Evolutionary conservation across 352 stramenopile species (phyloP), one percentile per base, ranked within the genome.

Genomic region (Pilasporangium apinafurcum): DNA sequence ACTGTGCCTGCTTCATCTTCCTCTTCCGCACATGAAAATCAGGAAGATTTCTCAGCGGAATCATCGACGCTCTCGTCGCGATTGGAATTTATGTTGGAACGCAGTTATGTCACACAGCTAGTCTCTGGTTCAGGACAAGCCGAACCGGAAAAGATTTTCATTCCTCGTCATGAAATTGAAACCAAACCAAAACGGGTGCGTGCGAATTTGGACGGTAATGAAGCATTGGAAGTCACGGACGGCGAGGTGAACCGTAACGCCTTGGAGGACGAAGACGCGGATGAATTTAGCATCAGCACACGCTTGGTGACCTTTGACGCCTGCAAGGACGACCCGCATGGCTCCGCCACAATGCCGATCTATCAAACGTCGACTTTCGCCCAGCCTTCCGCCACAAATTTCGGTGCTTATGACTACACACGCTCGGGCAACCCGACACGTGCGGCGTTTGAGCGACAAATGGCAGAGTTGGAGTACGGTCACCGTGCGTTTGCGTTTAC

Each of bases 341-440:
- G 86, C 6, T 90, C 84, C 9, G 79, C 79, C 14, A 90, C 74
- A 27, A 96, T 96, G 83, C 86, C 86, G 24, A 96, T 97, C 52
- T 96, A 96, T 62, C 86, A 96, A 69, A 94, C 86, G 8, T 88
- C 74, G 26, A 96, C 86, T 7, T 96, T 96, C 45, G 81, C 77
- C 28, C 85, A 96, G 55, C 83, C 83, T 1, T 95, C 83, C 8
- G 85, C 79, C 18, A 93, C 76, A 16, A 78, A 86, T 32, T 96
- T 96, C 51, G 84, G 86, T 26, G 79, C 83, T n/a, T 96, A 95
- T 51, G 88, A 97, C 61, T 98, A 98, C 67, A 95, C 85, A 26
- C 69, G 95, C 37, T 97, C 85, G 33, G 86, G 81, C 26, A 98
- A 98, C 72, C 91, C 95, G 1, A 98, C 92, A 13, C 83, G 91